Evolutionary conservation across 1,284 basidiomycete species (phyloP), one percentile per base, ranked within the genome.

Genomic region (Puccinia coronata): DNA sequence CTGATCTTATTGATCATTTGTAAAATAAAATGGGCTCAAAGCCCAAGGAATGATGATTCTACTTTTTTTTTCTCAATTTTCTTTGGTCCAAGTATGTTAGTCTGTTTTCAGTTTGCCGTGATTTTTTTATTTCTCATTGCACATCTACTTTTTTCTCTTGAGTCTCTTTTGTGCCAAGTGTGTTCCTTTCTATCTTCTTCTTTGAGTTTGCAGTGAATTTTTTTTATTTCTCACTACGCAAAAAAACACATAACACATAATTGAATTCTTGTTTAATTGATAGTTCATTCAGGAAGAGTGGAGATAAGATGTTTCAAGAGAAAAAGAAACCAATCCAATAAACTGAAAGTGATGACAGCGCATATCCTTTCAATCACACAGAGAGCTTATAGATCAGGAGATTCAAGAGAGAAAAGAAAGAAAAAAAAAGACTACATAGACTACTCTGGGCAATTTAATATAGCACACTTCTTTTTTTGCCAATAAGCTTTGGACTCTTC

Each of bases 21-120:
- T 98, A 88, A 98, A 99, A 96, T 97, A 99, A 88, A 97, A 84
- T 99, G 97, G 97, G 90, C 97, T 87, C 93, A 98, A 88, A 92
- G 96, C 98, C 84, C 87, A 95, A 89, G 6, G 18, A n/a, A 14
- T 23, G 63, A 20, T 8, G 72, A 23, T 31, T 36, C 70, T 43
- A 51, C 51, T n/a, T 34, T 57, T 59, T 39, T 34, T 77, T 72
- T 57, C 31, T 75, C 79, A 53, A 51, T 41, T 70, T 31, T 57
- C 55, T 74, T 80, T 76, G 36, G 12, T 55, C 57, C 63, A 43
- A 6, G 6, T 16, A 43, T 43, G 43, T 43, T 6, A n/a, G n/a
- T n/a, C n/a, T n/a, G n/a, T n/a, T n/a, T n/a, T n/a, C n/a, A n/a
- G n/a, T n/a, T n/a, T n/a, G n/a, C n/a, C n/a, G n/a, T n/a, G n/a